These are phyloP conservation scores for Dothideomycetes sp. DNA, from an alignment of 2,329 filamentous ascomycete species.

Conservation along the genomic window DNA sequence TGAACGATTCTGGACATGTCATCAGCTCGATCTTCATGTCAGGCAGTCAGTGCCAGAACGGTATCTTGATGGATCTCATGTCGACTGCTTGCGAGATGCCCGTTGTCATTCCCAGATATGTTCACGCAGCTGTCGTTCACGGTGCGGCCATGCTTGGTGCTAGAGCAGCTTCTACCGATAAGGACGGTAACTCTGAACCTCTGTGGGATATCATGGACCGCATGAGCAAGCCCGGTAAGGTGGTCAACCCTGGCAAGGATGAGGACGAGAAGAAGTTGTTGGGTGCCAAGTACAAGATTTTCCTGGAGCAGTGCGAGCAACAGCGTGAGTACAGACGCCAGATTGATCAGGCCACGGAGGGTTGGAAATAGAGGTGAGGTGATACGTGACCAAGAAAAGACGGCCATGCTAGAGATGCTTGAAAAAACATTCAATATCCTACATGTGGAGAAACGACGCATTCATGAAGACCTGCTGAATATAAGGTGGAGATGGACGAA, in stretches of 20 bases:
- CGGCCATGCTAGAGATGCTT: too few relatives aligned
- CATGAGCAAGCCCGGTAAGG: slow-evolving; percentile 86
- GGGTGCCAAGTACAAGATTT: slow-evolving; percentile 87
- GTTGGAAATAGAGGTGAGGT: too few relatives aligned
- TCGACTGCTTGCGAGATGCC: slow-evolving; percentile 87
- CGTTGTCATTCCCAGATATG: slow-evolving; percentile 85
- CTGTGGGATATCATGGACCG: slow-evolving; percentile 97
- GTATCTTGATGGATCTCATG: slow-evolving; percentile 81
- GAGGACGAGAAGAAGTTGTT: slow-evolving; percentile 68
- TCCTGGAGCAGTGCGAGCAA: slow-evolving; percentile 79
- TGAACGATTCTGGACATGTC: slow-evolving; percentile 82
- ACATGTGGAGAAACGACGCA: too few relatives aligned
- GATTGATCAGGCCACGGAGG: slow-evolving; percentile 53
- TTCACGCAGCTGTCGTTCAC: slow-evolving; percentile 91
- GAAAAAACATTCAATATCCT: too few relatives aligned
- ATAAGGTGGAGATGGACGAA: too few relatives aligned
- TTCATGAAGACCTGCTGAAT: too few relatives aligned
- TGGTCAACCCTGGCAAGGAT: slow-evolving; percentile 67
- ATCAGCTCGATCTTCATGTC: slow-evolving; percentile 98
- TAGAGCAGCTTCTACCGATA: slow-evolving; percentile 82
- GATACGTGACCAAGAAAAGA: too few relatives aligned
- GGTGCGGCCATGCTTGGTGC: slow-evolving; percentile 98
- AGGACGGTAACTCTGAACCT: slow-evolving; percentile 69
- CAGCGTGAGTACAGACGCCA: slow-evolving; percentile 74
- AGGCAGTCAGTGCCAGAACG: slow-evolving; percentile 93